These are phyloP conservation scores for Hypoxylon trugodes DNA, from an alignment of 495 filamentous ascomycete genomes.

Conservation along the genomic window DNA sequence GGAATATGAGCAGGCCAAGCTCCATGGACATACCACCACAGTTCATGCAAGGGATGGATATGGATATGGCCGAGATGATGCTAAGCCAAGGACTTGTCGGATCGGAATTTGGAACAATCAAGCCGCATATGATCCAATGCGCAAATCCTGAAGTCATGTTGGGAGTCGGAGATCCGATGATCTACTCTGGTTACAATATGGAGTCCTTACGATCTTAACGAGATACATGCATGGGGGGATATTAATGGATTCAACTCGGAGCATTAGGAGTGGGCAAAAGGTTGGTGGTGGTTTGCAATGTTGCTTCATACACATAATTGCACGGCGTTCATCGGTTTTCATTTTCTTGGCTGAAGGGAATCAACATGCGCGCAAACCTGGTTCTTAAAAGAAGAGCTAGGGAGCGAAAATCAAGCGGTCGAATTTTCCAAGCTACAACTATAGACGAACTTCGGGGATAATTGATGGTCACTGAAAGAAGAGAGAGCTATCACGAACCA, in stretches of 20 bases:
- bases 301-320: conserved; percentile 27
- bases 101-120: conserved; percentile 56
- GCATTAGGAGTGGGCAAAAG: not conserved
- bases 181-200: conserved; percentile 52
- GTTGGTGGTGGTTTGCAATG: conserved; percentile 6
- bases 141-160: conserved; percentile 59
- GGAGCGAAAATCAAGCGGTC: conserved; percentile 15
- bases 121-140: conserved; percentile 55
- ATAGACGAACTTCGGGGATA: conserved; percentile 30
- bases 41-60: conserved; percentile 47
- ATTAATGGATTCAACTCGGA: not conserved
- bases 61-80: conserved; percentile 51
- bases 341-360: conserved; percentile 23
- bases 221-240: not conserved
- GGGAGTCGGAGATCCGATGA: conserved; percentile 61
- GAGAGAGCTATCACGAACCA: conserved; percentile 7
- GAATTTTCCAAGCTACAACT: conserved; percentile 33
- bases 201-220: conserved; percentile 41
- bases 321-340: conserved; percentile 39
- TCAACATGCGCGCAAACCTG: conserved; percentile 16
- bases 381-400: not conserved
- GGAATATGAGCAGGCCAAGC: conserved; percentile 47
- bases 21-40: conserved; percentile 46
- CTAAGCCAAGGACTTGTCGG: conserved; percentile 54
- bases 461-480: no score